Evolutionary conservation across 306 rosid genomes (phyloP), one percentile per base, ranked within the genome.

Genomic region (Sicyos baderoa): DNA sequence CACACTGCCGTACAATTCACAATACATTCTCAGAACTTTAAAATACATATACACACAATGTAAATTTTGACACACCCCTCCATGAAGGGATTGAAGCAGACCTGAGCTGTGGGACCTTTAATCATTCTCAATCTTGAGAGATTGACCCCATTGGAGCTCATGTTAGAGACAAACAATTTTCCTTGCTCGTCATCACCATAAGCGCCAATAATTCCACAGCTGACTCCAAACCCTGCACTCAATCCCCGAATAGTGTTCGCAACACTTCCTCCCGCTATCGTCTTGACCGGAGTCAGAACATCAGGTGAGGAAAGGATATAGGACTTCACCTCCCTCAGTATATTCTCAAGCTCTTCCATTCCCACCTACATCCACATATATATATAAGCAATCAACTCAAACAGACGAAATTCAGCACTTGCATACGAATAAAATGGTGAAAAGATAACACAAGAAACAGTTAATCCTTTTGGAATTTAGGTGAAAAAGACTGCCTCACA

Each of bases 191-290:
- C 96, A 72, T 90, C 96, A 25, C 97, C 98, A 49, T 32, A 85
- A 0, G 96, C 98, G 5, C 96, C 98, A 75, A 93, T 85, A 55
- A 90, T 88, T 60, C 96, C 98, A 72, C 77, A 63, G 2, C 94
- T 79, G 72, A 93, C 72, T 54, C 91, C 91, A 48, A 93, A 93
- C 25, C 94, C 96, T 0, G 79, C 68, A 70, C 86, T 79, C 27
- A 93, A 78, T 54, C 98, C 98, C 9, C 98, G 80, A 70, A 93
- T 83, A 1, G 97, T 93, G 75, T 93, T 90, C 15, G 98, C 89
- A 54, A 93, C 95, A 60, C 98, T 93, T 22, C 98, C 98, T 44
- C 97, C 96, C 0, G 98, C 97, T 47, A 93, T 67, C 15, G 97
- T 88, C 79, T 89, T 88, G 17, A 86, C 67, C 4, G 82, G 51